Base-by-base conservation (phyloP, 352 stramenopile genomes). In the Globisporangium paddicum region DNA sequence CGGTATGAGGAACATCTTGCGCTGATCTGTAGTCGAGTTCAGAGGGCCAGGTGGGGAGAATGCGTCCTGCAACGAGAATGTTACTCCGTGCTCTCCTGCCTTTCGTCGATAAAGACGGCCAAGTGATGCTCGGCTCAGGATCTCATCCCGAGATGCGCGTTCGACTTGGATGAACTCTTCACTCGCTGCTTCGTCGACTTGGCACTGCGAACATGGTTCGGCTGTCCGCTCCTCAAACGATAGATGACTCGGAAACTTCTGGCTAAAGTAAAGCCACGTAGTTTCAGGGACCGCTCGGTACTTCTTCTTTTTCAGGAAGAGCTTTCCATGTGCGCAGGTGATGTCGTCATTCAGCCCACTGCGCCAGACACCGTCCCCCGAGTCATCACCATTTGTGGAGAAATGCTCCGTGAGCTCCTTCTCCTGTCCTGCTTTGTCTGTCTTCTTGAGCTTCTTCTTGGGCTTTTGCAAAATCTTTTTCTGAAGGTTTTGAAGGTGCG, bases 321-420 rank as follows among this genome's bases (percentile, higher is more conserved):
- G 56, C 19, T 89, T 81, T 16, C 79, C 82, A 47, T 94, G 84
- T 0, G 63, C 45, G 34, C 84, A 94, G 2, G 58, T 74, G n/a
- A 94, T 87, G 58, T 94, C 85, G 59, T 84, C 66, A 48, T 94
- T 94, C 30, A 94, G 62, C 1, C 58, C 50, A 0, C 42, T 72
- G 40, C 74, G 70, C 75, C 76, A 86, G 18, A 76, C 28, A 5
- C 50, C 51, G 5, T 67, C 53, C 18, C 58, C 54, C 6, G 53
- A 44, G 11, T 69, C 61, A 37, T 11, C 30, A 38, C 30, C 50
- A 30, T 28, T 40, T 3, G 35, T 32, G 2, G 38, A 23, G 2
- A 46, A 35, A 18, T 38, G 18, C 23, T 64, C 58, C 8, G n/a
- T 55, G 28, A 67, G 11, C 7, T 62, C 38, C 11, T 50, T 9